Percentiles rank a stretch among this genome's conserved stretches.
phyloP scores from a whole-genome alignment of 1,284 basidiomycete species.

The Cerioporus squamosus region DNA sequence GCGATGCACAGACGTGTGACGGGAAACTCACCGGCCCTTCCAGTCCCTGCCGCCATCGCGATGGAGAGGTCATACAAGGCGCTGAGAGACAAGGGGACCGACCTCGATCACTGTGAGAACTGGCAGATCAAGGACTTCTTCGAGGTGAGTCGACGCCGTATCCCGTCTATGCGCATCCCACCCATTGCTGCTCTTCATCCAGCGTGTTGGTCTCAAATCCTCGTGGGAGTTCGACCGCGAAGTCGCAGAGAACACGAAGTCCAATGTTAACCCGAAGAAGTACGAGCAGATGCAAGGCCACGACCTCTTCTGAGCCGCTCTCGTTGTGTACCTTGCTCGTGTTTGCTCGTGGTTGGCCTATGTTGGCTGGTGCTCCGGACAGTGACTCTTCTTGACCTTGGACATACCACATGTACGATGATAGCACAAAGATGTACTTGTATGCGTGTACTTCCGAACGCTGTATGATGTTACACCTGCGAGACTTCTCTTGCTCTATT shows the following conservation, averaged over 20 bases:
- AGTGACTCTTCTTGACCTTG: too few relatives aligned
- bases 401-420: too few relatives aligned
- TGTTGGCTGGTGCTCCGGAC: too few relatives aligned
- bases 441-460: too few relatives aligned
- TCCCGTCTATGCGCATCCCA: not conserved
- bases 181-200: not conserved
- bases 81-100: slow-evolving; percentile 28
- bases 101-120: slow-evolving; percentile 22
- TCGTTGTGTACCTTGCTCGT: too few relatives aligned
- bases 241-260: slow-evolving; percentile 21
- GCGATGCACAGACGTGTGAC: not conserved
- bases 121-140: slow-evolving; percentile 34
- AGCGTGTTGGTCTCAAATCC: slow-evolving; percentile 27
- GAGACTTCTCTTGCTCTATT: too few relatives aligned
- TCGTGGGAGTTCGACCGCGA: slow-evolving; percentile 27
- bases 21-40: not conserved
- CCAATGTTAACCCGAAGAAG: slow-evolving; percentile 26
- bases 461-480: too few relatives aligned
- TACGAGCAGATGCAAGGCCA: slow-evolving; percentile 25
- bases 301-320: slow-evolving; percentile 19
- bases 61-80: slow-evolving; percentile 27
- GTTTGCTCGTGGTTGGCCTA: too few relatives aligned
- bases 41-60: slow-evolving; percentile 28
- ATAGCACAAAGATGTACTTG: too few relatives aligned
- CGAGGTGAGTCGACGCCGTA: slow-evolving; percentile 14